Evolutionary conservation across 306 rosid species (phyloP).

Genomic region (Lathyrus oleraceus): DNA sequence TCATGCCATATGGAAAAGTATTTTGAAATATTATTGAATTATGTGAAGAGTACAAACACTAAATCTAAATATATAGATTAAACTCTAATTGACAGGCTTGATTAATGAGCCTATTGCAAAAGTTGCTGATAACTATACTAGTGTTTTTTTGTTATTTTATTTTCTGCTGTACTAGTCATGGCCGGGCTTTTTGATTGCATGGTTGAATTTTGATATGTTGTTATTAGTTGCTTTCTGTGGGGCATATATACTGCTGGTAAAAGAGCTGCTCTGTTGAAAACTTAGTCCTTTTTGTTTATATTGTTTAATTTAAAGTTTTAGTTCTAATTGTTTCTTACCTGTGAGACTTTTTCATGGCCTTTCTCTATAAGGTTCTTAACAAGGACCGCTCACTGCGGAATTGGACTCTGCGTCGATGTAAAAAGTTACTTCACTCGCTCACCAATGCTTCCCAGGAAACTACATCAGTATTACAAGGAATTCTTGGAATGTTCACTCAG

Average conservation of each 20-base stretch:
- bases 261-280: background rate
- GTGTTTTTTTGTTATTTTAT: background rate
- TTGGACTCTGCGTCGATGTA: conserved; percentile 66
- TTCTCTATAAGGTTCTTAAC: conserved; percentile 64
- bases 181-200: conserved; percentile 3
- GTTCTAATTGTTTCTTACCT: conserved; percentile 13
- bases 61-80: background rate
- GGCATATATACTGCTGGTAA: conserved; percentile 24
- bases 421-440: conserved; percentile 53
- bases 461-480: conserved; percentile 49
- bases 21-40: background rate
- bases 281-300: conserved; percentile 23
- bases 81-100: background rate
- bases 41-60: conserved; percentile 5
- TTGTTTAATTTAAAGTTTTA: conserved; percentile 11
- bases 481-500: conserved; percentile 50
- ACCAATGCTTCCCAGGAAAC: conserved; percentile 48
- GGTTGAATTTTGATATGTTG: conserved; percentile 4
- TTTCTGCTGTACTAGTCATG: background rate
- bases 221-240: background rate
- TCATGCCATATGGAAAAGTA: background rate
- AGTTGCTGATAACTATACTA: background rate
- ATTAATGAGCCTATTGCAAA: background rate
- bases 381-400: conserved; percentile 60
- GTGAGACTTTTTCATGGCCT: conserved; percentile 18